phyloP scores from a whole-genome alignment of 352 stramenopile genomes.

The Pythium aquatile region DNA sequence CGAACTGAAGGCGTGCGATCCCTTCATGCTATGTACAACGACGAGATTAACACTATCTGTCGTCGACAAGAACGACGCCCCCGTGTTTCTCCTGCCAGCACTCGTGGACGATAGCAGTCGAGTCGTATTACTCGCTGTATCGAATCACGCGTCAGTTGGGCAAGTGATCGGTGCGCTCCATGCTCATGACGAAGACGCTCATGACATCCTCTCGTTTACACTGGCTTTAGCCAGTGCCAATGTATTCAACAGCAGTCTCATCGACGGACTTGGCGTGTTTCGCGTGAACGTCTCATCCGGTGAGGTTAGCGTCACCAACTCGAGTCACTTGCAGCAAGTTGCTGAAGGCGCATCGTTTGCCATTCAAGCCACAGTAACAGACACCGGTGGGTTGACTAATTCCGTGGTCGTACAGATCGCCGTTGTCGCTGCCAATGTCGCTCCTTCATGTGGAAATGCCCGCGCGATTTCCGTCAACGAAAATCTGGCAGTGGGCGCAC shows the following conservation, averaged over 20 bases:
- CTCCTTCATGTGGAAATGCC: slow-evolving; percentile 17
- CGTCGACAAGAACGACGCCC: slow-evolving; percentile 27
- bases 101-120: neutral
- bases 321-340: slow-evolving; percentile 18
- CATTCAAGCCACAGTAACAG: slow-evolving; percentile 15
- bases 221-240: neutral
- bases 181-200: slow-evolving; percentile 19
- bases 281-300: slow-evolving; percentile 22
- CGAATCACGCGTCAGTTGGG: slow-evolving; percentile 15
- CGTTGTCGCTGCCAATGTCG: slow-evolving; percentile 21
- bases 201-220: slow-evolving; percentile 18
- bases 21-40: slow-evolving; percentile 23
- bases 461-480: slow-evolving; percentile 19
- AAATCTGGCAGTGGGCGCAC: slow-evolving; percentile 10
- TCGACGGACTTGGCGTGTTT: slow-evolving; percentile 10
- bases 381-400: slow-evolving; percentile 16
- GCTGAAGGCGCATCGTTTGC: slow-evolving; percentile 11
- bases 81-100: slow-evolving; percentile 4
- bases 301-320: slow-evolving; percentile 19
- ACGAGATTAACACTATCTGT: slow-evolving; percentile 15
- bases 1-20: slow-evolving; percentile 21
- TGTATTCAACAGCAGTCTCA: neutral
- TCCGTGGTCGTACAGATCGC: slow-evolving; percentile 8
- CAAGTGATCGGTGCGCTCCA: slow-evolving; percentile 17
- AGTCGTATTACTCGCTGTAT: slow-evolving; percentile 7